Percentiles rank a stretch among this genome's conserved stretches.
phyloP scores from a whole-genome alignment of 345 rosid species.

The Dipteronia dyeriana region DNA sequence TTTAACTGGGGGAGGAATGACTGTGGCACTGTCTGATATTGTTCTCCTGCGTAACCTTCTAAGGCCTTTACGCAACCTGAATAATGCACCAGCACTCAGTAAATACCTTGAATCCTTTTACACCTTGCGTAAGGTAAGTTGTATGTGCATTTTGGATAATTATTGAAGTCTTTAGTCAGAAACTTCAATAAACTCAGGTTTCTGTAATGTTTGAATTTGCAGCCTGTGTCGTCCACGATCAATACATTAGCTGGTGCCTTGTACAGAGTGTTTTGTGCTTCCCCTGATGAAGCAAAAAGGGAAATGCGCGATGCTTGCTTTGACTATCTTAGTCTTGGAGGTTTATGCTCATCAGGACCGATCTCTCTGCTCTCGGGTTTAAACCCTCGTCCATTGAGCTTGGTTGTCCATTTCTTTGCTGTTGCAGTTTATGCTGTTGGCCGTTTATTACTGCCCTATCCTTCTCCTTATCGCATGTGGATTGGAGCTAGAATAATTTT shows the following conservation, averaged over 20 bases:
- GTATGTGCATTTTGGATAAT: background rate
- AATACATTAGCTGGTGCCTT: slow-evolving; percentile 53
- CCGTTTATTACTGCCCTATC: slow-evolving; percentile 49
- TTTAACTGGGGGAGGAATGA: slow-evolving; percentile 68
- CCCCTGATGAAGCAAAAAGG: slow-evolving; percentile 46
- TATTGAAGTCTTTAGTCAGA: background rate
- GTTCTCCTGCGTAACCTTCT: slow-evolving; percentile 52
- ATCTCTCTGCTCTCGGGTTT: slow-evolving; percentile 47
- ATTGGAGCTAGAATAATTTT: slow-evolving; percentile 44
- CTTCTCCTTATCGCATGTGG: slow-evolving; percentile 50
- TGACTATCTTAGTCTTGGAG: slow-evolving; percentile 53
- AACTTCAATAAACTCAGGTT: slow-evolving; percentile 4
- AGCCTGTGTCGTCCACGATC: slow-evolving; percentile 51
- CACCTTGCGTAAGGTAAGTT: slow-evolving; percentile 51
- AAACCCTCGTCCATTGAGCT: slow-evolving; percentile 43
- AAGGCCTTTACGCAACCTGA: slow-evolving; percentile 41
- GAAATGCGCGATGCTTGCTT: slow-evolving; percentile 57
- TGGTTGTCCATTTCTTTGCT: slow-evolving; percentile 49
- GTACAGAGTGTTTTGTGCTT: slow-evolving; percentile 48
- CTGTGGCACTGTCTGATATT: slow-evolving; percentile 59
- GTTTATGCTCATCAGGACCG: slow-evolving; percentile 42
- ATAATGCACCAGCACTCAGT: slow-evolving; percentile 44
- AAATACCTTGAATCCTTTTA: slow-evolving; percentile 56
- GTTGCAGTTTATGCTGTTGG: slow-evolving; percentile 51
- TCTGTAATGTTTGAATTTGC: slow-evolving; percentile 12